phyloP scores from a whole-genome alignment of 2,329 filamentous ascomycete genomes.

The Hypocrella siamensis region DNA sequence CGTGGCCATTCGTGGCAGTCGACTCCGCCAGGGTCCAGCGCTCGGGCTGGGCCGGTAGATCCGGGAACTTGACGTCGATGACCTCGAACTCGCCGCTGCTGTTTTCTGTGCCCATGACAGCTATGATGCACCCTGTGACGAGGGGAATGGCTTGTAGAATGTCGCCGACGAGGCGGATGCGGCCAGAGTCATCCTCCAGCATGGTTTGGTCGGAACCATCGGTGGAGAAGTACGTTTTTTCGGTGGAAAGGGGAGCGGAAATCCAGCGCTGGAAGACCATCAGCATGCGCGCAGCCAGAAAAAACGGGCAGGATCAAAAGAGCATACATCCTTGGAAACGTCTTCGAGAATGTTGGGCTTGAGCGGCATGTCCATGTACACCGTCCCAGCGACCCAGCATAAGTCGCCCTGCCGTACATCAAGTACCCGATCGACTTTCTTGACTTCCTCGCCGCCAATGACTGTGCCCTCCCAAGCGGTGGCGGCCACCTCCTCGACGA shows the following conservation, averaged over 20 bases:
- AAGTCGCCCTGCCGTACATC: conserved; percentile 91
- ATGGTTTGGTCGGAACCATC: conserved; percentile 53
- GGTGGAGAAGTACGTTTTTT: conserved; percentile 59
- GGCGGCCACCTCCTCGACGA: conserved; percentile 57
- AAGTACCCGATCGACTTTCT: conserved; percentile 70
- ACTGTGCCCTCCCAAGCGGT: conserved; percentile 66
- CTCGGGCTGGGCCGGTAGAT: conserved; percentile 65
- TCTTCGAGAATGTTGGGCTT: conserved; percentile 96
- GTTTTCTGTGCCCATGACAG: conserved; percentile 91
- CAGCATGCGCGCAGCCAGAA: background rate
- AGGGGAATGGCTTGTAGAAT: conserved; percentile 52
- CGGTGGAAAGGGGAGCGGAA: conserved; percentile 58
- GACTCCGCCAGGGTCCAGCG: conserved; percentile 58
- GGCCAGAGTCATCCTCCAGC: conserved; percentile 90
- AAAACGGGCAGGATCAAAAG: background rate
- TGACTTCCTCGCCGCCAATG: conserved; percentile 61
- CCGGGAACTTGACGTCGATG: conserved; percentile 76
- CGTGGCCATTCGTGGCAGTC: conserved; percentile 14
- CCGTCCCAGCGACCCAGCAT: conserved; percentile 87
- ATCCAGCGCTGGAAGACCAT: conserved; percentile 61
- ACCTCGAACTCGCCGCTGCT: conserved; percentile 84
- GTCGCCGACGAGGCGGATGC: conserved; percentile 62
- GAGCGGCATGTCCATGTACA: conserved; percentile 93
- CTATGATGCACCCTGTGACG: conserved; percentile 85
- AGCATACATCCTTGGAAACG: conserved; percentile 70